phyloP scores from a whole-genome alignment of 192 early-diverging fungal genomes.

The Linnemannia zychae region DNA sequence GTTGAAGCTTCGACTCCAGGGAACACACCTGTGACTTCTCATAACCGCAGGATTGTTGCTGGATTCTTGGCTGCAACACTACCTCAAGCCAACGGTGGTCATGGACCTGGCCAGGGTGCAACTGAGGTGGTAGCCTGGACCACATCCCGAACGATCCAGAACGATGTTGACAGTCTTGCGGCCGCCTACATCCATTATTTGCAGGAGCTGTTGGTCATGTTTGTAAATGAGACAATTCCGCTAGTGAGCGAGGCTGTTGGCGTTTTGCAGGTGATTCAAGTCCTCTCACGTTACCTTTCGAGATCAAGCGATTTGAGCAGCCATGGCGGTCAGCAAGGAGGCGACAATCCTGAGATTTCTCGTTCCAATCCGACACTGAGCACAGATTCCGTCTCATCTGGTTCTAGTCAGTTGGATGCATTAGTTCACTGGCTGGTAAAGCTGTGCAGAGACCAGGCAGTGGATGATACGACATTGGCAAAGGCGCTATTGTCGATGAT shows the following conservation, averaged over 20 bases:
- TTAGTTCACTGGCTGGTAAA: conserved; percentile 58
- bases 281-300: conserved; percentile 50
- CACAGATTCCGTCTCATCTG: neutral
- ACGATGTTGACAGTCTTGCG: conserved; percentile 41
- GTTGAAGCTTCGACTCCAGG: neutral
- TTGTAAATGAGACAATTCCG: conserved; percentile 56
- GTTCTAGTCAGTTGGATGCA: conserved; percentile 30
- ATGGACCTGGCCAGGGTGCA: conserved; percentile 27
- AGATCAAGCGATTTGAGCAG: neutral
- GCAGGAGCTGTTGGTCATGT: conserved; percentile 46
- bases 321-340: neutral
- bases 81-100: conserved; percentile 49
- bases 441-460: conserved; percentile 55
- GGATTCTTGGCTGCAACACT: conserved; percentile 37
- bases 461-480: conserved; percentile 59
- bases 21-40: neutral
- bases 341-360: neutral
- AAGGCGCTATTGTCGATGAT: conserved; percentile 58
- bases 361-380: conserved; percentile 6
- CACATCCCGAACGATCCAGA: conserved; percentile 31
- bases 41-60: conserved; percentile 25
- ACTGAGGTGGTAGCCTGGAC: conserved; percentile 52
- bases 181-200: conserved; percentile 41
- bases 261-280: conserved; percentile 53
- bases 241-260: conserved; percentile 62